These are phyloP conservation scores for Przewalskia tangutica DNA, from an alignment of 257 asterid species.

Conservation along the genomic window DNA sequence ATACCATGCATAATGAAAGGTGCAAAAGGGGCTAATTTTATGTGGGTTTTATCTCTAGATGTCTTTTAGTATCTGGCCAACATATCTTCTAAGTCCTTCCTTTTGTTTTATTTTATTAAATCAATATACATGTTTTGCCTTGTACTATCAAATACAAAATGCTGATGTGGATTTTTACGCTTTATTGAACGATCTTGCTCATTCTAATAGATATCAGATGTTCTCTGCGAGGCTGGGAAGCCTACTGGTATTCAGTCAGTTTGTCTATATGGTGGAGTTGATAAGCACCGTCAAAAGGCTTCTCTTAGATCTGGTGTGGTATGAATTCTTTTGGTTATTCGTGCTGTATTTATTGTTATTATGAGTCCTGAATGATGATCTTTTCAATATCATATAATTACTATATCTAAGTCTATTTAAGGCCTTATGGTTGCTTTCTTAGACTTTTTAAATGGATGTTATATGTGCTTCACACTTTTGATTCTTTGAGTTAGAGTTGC, in stretches of 20 bases:
- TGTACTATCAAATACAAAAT: slow-evolving; percentile 1
- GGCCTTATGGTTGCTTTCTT: neutral
- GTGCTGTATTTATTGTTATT: neutral
- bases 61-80: neutral
- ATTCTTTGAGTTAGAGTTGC: neutral
- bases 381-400: neutral
- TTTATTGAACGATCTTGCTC: neutral
- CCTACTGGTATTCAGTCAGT: slow-evolving; percentile 67
- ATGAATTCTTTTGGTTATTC: slow-evolving; percentile 14
- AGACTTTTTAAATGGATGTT: neutral
- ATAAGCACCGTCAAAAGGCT: slow-evolving; percentile 87
- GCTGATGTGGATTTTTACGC: slow-evolving; percentile 1
- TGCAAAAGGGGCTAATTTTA: neutral
- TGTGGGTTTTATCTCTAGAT: neutral
- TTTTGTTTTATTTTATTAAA: neutral
- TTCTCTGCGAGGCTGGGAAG: slow-evolving; percentile 83
- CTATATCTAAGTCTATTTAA: neutral
- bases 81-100: neutral
- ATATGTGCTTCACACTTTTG: neutral
- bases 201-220: slow-evolving; percentile 64
- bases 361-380: neutral
- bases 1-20: neutral
- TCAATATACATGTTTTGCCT: neutral
- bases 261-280: slow-evolving; percentile 86
- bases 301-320: slow-evolving; percentile 89